Percentiles rank a stretch among this genome's conserved stretches.
phyloP scores from a whole-genome alignment of 2,329 filamentous ascomycete genomes.

The Claviceps sorghi region DNA sequence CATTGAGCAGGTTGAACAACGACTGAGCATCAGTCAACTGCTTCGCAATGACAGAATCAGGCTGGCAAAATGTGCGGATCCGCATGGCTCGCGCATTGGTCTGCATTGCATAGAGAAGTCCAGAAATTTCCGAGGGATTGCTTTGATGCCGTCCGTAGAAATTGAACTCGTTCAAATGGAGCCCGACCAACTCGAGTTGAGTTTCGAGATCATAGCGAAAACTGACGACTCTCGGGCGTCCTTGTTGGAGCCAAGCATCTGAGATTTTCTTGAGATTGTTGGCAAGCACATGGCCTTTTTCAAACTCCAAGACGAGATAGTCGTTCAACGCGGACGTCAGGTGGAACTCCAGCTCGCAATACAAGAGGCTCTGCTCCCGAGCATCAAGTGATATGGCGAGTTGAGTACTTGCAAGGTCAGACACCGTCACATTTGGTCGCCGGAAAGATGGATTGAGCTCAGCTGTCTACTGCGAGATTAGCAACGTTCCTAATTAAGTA shows the following conservation, averaged over 20 bases:
- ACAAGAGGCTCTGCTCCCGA: slow-evolving; percentile 43
- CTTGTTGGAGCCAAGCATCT: slow-evolving; percentile 36
- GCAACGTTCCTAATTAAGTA: slow-evolving; percentile 2
- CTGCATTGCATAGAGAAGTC: slow-evolving; percentile 37
- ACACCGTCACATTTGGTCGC: not conserved
- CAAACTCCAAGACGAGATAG: slow-evolving; percentile 38
- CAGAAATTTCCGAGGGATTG: slow-evolving; percentile 27
- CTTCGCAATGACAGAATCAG: slow-evolving; percentile 42
- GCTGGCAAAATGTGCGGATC: slow-evolving; percentile 42
- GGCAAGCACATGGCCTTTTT: slow-evolving; percentile 37
- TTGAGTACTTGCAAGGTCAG: slow-evolving; percentile 9
- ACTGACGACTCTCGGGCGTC: slow-evolving; percentile 38
- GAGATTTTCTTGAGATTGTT: slow-evolving; percentile 36
- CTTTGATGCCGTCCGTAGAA: slow-evolving; percentile 37
- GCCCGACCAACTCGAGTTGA: slow-evolving; percentile 38
- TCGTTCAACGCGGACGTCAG: slow-evolving; percentile 35
- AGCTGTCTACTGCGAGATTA: slow-evolving; percentile 12
- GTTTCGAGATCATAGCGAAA: slow-evolving; percentile 48
- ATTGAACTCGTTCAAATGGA: slow-evolving; percentile 37
- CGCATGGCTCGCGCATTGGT: slow-evolving; percentile 37
- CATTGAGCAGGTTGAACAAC: slow-evolving; percentile 35
- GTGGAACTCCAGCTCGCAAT: slow-evolving; percentile 43
- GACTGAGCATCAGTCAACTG: slow-evolving; percentile 39
- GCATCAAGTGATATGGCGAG: slow-evolving; percentile 36
- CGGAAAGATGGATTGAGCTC: slow-evolving; percentile 18